Conservation (phyloP, 306 rosid genomes). For the Dryas alaskensis region DNA sequence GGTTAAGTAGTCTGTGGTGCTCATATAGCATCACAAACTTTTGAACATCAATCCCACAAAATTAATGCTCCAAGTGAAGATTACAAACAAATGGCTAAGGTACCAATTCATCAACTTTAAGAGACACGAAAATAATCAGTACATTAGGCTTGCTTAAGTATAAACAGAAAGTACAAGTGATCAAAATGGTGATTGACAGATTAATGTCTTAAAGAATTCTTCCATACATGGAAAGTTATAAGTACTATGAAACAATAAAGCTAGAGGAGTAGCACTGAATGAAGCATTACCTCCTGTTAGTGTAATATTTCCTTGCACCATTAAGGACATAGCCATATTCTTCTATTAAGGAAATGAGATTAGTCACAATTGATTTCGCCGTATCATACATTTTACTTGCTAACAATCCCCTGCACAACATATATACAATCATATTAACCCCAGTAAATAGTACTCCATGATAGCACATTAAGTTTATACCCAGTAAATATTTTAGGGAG, state of each 20-base stretch:
- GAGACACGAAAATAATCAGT: no score
- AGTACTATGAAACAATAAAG: neutral
- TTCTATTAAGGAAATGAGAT: conserved; percentile 62
- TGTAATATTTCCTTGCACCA: conserved; percentile 85
- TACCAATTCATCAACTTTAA: no score
- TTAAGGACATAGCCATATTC: conserved; percentile 80
- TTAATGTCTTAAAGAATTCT: neutral
- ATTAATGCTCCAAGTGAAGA: no score
- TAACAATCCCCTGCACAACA: conserved; percentile 63
- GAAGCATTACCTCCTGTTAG: conserved; percentile 68
- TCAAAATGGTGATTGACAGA: no score
- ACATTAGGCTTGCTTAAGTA: no score
- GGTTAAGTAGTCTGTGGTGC: no score
- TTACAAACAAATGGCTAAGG: no score
- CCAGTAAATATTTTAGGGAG: no score
- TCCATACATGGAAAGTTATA: neutral
- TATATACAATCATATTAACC: neutral
- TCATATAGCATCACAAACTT: neutral
- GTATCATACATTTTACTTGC: conserved; percentile 82
- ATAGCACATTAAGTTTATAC: no score
- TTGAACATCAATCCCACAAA: neutral
- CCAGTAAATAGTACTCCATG: no score
- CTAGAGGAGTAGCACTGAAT: neutral
- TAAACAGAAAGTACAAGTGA: no score
- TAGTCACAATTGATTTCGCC: conserved; percentile 60